Evolutionary conservation across 2,329 filamentous ascomycete species (phyloP).

Genomic region (Cryphonectria radicalis): DNA sequence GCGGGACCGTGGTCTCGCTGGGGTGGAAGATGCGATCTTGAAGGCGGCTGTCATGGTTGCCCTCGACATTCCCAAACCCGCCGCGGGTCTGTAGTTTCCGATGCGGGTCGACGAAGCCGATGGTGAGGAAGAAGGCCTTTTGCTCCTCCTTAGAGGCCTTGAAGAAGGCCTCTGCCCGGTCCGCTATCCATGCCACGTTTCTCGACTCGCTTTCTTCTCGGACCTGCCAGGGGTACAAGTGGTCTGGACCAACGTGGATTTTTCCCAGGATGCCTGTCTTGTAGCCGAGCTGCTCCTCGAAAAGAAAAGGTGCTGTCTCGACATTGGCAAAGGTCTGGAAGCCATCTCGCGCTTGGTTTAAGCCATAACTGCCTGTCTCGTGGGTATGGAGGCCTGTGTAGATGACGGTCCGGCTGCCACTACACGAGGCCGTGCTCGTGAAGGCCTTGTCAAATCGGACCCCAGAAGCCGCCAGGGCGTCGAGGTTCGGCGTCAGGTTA

Average conservation of each 20-base stretch:
- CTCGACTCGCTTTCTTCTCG: constrained; percentile 43
- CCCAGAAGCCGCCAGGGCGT: constrained; percentile 42
- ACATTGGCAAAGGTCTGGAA: constrained; percentile 49
- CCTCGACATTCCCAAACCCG: constrained; percentile 47
- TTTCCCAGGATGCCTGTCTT: constrained; percentile 51
- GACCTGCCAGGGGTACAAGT: constrained; percentile 46
- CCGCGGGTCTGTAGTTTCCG: constrained; percentile 43
- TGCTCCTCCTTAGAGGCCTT: constrained; percentile 36
- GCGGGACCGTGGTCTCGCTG: constrained; percentile 44
- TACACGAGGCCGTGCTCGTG: constrained; percentile 50
- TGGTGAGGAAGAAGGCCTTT: constrained; percentile 49
- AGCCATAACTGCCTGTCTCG: constrained; percentile 50
- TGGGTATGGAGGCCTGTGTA: constrained; percentile 53
- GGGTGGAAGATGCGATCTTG: constrained; percentile 33
- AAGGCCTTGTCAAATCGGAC: constrained; percentile 45
- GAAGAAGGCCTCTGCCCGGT: constrained; percentile 45
- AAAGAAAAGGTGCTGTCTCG: constrained; percentile 36
- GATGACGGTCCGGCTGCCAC: constrained; percentile 47
- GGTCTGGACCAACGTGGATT: constrained; percentile 47
- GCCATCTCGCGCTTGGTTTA: constrained; percentile 41
- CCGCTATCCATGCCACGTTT: constrained; percentile 47
- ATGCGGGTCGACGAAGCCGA: constrained; percentile 53
- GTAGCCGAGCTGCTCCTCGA: constrained; percentile 37
- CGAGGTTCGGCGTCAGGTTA: constrained; percentile 44
- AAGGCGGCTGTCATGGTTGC: constrained; percentile 3